Evolutionary conservation across 2,329 filamentous ascomycete genomes (phyloP).

Genomic region (Fusarium temperatum): DNA sequence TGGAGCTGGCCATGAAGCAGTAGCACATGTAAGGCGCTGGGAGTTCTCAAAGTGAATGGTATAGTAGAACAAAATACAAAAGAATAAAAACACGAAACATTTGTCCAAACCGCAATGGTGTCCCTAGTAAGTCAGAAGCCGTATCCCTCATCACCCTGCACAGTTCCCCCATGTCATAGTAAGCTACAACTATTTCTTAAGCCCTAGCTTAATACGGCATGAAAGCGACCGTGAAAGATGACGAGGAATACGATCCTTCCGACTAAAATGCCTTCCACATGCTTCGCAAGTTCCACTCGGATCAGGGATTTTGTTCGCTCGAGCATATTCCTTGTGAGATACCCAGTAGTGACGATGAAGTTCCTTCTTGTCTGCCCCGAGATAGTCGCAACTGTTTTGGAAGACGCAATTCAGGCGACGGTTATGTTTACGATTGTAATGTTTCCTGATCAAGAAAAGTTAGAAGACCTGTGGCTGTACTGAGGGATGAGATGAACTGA

Average conservation of each 20-base stretch:
- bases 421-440: constrained; percentile 2
- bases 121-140: background rate
- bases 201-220: constrained; percentile 22
- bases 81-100: background rate
- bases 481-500: background rate
- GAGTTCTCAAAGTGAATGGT: background rate
- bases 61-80: background rate
- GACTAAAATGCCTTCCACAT: background rate
- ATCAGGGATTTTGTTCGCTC: background rate
- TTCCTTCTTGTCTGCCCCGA: background rate
- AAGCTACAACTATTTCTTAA: background rate
- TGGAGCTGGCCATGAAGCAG: background rate
- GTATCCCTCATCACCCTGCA: background rate
- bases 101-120: background rate
- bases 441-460: background rate
- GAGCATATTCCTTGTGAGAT: constrained; percentile 7
- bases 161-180: background rate
- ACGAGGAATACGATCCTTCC: constrained; percentile 13
- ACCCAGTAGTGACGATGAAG: constrained; percentile 25
- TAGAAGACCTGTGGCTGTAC: background rate
- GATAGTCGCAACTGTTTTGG: background rate
- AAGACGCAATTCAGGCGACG: constrained; percentile 6
- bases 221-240: constrained; percentile 11
- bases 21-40: background rate
- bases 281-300: background rate